phyloP scores from a whole-genome alignment of 2,329 filamentous ascomycete genomes.

The Hymenoscyphus fraxineus region DNA sequence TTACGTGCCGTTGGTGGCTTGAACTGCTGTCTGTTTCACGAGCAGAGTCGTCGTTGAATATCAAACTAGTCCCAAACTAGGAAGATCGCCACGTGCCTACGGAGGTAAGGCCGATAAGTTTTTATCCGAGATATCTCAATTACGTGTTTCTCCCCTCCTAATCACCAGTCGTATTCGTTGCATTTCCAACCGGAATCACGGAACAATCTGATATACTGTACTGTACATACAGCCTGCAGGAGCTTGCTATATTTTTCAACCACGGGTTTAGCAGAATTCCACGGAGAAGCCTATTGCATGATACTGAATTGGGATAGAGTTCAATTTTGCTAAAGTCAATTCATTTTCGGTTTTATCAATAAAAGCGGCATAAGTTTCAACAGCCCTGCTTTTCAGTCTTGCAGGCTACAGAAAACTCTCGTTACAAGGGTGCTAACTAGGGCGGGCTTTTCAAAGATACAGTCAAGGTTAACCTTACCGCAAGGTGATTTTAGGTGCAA shows the following conservation, averaged over 20 bases:
- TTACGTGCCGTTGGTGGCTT: neutral
- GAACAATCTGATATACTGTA: neutral
- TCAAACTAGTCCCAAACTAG: neutral
- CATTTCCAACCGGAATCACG: neutral
- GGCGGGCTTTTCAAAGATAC: too few species aligned
- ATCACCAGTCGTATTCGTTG: neutral
- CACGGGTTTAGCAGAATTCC: neutral
- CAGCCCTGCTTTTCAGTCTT: neutral
- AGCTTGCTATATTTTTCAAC: neutral
- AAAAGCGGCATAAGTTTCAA: too few species aligned
- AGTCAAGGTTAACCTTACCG: too few species aligned
- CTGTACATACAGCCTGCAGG: neutral
- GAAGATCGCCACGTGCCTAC: neutral
- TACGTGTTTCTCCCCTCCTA: neutral
- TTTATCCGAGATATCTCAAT: neutral
- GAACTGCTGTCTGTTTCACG: neutral
- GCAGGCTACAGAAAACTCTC: too few species aligned
- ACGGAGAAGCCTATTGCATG: neutral
- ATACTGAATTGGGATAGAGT: neutral
- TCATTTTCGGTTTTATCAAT: neutral
- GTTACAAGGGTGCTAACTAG: neutral
- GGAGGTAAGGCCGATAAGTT: neutral
- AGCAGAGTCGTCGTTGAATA: neutral
- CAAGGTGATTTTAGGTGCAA: too few species aligned
- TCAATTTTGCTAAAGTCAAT: neutral